Conservation (phyloP, 495 filamentous ascomycete genomes). For the Tuber umbilicatum region DNA sequence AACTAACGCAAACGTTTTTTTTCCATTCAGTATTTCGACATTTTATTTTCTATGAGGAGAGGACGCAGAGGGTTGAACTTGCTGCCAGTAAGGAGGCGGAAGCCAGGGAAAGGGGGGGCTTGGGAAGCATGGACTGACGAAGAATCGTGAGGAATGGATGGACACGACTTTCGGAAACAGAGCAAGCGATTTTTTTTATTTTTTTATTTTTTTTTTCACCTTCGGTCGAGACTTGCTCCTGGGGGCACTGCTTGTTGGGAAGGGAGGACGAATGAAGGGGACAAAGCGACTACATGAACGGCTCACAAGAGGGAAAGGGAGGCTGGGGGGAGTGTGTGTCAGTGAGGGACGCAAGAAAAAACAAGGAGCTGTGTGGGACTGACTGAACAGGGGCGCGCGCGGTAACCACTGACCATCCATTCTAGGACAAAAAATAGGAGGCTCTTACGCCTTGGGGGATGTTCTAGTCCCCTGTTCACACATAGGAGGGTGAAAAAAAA, state of each 20-base stretch:
- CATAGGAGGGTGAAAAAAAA: neutral
- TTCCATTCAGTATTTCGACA: neutral
- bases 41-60: neutral
- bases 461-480: neutral
- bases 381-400: slow-evolving; percentile 29
- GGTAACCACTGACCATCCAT: slow-evolving; percentile 32
- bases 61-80: neutral
- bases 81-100: slow-evolving; percentile 3
- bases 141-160: slow-evolving; percentile 30
- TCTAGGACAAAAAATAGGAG: slow-evolving; percentile 17
- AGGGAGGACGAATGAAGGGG: slow-evolving; percentile 37
- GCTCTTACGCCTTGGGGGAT: slow-evolving; percentile 18
- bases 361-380: slow-evolving; percentile 23
- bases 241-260: slow-evolving; percentile 18
- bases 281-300: slow-evolving; percentile 39
- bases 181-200: slow-evolving; percentile 32
- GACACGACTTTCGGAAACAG: slow-evolving; percentile 25
- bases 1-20: neutral
- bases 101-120: slow-evolving; percentile 8
- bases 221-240: neutral
- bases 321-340: slow-evolving; percentile 18
- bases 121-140: slow-evolving; percentile 18
- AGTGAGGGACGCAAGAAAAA: slow-evolving; percentile 21
- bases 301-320: slow-evolving; percentile 34
- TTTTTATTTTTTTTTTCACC: slow-evolving; percentile 20